phyloP scores from a whole-genome alignment of 2,329 filamentous ascomycete genomes.

The Paraphoma sp. region DNA sequence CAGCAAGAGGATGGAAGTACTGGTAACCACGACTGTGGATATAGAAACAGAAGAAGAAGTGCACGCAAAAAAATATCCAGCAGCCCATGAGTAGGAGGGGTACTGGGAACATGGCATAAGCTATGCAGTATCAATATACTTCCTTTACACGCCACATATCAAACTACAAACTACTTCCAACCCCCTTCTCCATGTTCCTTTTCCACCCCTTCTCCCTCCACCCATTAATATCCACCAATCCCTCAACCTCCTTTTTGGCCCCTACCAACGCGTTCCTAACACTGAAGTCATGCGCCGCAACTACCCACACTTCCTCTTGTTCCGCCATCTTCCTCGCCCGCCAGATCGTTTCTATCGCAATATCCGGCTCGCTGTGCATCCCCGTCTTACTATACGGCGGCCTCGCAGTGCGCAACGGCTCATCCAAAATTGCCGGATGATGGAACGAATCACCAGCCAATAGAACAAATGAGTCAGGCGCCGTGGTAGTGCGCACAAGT shows the following conservation, averaged over 20 bases:
- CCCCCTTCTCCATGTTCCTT: conserved; percentile 3
- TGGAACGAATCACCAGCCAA: conserved; percentile 43
- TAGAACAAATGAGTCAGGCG: conserved; percentile 32
- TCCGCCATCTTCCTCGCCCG: conserved; percentile 29
- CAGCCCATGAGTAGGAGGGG: not conserved
- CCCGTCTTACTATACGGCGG: conserved; percentile 33
- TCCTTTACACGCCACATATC: no score
- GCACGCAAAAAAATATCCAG: not conserved
- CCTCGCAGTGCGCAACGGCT: conserved; percentile 35
- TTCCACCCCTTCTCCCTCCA: conserved; percentile 38
- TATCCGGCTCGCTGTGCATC: conserved; percentile 39
- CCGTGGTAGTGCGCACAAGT: conserved; percentile 30
- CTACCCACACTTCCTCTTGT: conserved; percentile 36
- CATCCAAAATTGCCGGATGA: conserved; percentile 33
- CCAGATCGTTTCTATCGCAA: conserved; percentile 35
- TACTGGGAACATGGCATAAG: not conserved
- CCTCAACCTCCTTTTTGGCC: conserved; percentile 29
- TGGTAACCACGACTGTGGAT: conserved; percentile 3
- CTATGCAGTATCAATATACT: no score
- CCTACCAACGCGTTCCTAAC: conserved; percentile 29
- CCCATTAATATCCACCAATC: conserved; percentile 29
- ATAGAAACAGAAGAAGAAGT: not conserved
- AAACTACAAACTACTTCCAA: not conserved
- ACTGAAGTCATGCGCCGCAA: conserved; percentile 41
- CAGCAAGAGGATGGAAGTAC: conserved; percentile 1